A percentile compares a stretch with the other conserved stretches of the same genome.
Evolutionary conservation across 257 asterid species (phyloP).

Genomic region (Avicennia marina): DNA sequence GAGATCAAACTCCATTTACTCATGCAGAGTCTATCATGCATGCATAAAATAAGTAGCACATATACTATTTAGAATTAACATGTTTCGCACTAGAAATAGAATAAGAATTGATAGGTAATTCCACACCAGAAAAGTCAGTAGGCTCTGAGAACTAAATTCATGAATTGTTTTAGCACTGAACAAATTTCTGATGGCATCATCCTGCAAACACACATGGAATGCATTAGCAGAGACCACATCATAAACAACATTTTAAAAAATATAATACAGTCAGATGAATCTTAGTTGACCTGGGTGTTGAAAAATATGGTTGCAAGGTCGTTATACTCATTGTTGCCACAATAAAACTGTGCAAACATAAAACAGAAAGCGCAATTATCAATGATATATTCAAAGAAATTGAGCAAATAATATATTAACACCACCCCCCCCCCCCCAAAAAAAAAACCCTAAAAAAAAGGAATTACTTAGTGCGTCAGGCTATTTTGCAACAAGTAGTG

Average conservation of each 20-base stretch:
- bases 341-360: conserved; percentile 63
- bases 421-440: conserved; percentile 2
- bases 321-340: conserved; percentile 78
- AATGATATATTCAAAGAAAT: conserved; percentile 6
- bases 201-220: conserved; percentile 50
- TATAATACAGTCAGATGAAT: background rate
- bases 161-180: conserved; percentile 97
- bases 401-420: background rate
- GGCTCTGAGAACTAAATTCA: conserved; percentile 89
- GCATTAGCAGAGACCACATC: conserved; percentile 27
- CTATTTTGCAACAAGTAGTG: background rate
- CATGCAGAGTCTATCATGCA: background rate
- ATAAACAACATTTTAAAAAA: conserved; percentile 14
- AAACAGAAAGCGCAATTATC: conserved; percentile 11
- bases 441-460: no score
- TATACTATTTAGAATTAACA: background rate
- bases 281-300: conserved; percentile 78
- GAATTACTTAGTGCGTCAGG: background rate
- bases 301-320: conserved; percentile 98
- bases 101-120: conserved; percentile 1
- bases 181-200: conserved; percentile 97
- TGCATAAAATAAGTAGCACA: background rate
- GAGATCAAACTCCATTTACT: background rate
- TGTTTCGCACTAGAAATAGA: background rate
- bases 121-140: conserved; percentile 83